Evolutionary conservation across 2,329 filamentous ascomycete genomes (phyloP).

Genomic region (Neoscytalidium dimidiatum): DNA sequence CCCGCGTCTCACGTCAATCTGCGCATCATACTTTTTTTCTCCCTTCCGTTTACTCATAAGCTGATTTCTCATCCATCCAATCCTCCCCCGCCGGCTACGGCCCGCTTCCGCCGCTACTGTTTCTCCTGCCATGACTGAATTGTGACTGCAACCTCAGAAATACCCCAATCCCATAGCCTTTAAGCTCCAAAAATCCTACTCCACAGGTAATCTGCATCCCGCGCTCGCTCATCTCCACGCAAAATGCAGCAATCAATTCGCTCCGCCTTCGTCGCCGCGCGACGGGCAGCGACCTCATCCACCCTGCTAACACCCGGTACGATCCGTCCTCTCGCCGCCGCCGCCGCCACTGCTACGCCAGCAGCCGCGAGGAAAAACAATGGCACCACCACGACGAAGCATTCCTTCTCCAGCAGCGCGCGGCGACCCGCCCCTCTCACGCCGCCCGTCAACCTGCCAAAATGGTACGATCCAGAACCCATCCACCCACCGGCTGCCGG

Average conservation of each 20-base stretch:
- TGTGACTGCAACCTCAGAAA: not conserved
- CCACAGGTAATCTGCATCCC: not conserved
- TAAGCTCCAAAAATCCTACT: not conserved
- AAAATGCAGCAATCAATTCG: not conserved
- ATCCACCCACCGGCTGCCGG: not conserved
- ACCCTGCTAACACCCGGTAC: not conserved
- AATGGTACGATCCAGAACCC: constrained; percentile 42
- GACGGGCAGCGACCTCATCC: not conserved
- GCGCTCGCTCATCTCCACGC: not conserved
- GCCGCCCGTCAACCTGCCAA: constrained; percentile 41
- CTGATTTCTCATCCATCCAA: constrained; percentile 10
- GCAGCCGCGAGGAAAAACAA: not conserved
- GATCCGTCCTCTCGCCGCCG: not conserved
- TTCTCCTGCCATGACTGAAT: not conserved
- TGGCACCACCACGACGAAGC: not conserved
- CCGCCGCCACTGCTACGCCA: not conserved
- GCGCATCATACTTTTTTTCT: not conserved
- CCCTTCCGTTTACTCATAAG: not conserved
- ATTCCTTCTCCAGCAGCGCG: constrained; percentile 7
- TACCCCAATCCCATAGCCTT: not conserved
- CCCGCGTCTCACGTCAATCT: not conserved
- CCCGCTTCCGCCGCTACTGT: not conserved
- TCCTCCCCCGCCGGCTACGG: not conserved
- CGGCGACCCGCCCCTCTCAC: not conserved
- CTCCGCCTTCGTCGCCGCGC: not conserved